These are phyloP conservation scores for Kwoniella europaea DNA, from an alignment of 768 basidiomycete genomes.

Conservation along the genomic window DNA sequence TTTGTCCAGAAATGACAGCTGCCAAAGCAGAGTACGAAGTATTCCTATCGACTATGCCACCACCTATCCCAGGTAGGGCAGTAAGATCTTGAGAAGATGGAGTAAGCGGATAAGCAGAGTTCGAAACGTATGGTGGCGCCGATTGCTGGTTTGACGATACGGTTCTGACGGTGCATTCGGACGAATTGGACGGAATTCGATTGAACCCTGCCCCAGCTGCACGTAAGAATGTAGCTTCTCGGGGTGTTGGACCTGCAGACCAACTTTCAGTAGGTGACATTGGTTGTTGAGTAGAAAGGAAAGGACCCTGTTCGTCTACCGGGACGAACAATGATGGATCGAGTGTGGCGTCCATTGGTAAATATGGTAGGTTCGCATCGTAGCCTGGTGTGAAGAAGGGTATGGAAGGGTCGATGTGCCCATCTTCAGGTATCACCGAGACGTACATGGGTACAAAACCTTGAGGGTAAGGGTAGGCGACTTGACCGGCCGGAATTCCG, in stretches of 20 bases:
- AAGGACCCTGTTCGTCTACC: constrained; percentile 25
- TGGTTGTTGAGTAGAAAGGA: constrained; percentile 31
- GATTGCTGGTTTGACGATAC: constrained; percentile 6
- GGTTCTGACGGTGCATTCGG: constrained; percentile 4
- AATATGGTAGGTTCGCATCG: constrained; percentile 12
- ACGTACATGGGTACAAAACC: constrained; percentile 22
- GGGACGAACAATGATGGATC: constrained; percentile 6
- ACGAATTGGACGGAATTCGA: constrained; percentile 19
- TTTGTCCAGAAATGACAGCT: constrained; percentile 13
- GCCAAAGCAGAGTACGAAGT: constrained; percentile 19
- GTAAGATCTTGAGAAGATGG: constrained; percentile 10
- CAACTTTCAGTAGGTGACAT: constrained; percentile 30
- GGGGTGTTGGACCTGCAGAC: constrained; percentile 25
- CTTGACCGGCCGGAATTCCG: background rate
- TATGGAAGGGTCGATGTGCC: constrained; percentile 6
- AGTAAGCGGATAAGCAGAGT: constrained; percentile 31
- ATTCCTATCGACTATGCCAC: constrained; percentile 19
- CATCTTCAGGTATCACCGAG: constrained; percentile 20
- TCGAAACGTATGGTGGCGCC: constrained; percentile 33
- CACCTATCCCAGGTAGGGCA: background rate
- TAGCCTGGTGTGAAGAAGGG: constrained; percentile 18
- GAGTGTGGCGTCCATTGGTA: constrained; percentile 12
- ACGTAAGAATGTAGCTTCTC: constrained; percentile 27
- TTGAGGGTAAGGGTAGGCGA: constrained; percentile 14
- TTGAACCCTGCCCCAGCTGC: constrained; percentile 16